Percentiles rank a stretch among this genome's conserved stretches.
Evolutionary conservation across 2,329 filamentous ascomycete species (phyloP).

Genomic region (Fusarium chuoi): DNA sequence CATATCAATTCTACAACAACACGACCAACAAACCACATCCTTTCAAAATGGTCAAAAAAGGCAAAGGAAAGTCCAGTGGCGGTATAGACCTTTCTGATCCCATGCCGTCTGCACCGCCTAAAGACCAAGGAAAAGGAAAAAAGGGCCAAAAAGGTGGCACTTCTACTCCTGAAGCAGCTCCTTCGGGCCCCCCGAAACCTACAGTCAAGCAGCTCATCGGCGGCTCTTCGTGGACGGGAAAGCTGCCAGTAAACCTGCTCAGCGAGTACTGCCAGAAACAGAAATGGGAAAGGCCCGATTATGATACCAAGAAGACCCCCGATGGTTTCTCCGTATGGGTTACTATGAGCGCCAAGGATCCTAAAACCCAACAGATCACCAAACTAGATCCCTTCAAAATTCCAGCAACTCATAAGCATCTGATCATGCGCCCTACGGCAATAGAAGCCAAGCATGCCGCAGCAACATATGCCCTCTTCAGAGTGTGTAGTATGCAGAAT

Average conservation of each 20-base stretch:
- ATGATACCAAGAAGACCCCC: slow-evolving; percentile 79
- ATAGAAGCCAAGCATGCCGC: slow-evolving; percentile 94
- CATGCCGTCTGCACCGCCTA: slow-evolving; percentile 52
- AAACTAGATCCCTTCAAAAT: slow-evolving; percentile 85
- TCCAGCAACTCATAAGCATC: slow-evolving; percentile 78
- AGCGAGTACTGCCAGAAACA: slow-evolving; percentile 96
- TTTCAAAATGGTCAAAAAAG: slow-evolving; percentile 61
- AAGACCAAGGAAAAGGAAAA: slow-evolving; percentile 57
- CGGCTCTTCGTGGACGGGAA: slow-evolving; percentile 96
- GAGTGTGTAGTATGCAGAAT: slow-evolving; percentile 95
- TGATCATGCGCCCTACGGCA: slow-evolving; percentile 80
- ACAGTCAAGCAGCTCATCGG: slow-evolving; percentile 86
- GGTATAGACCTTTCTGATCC: slow-evolving; percentile 43
- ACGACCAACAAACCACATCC: background rate
- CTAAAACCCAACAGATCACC: slow-evolving; percentile 82
- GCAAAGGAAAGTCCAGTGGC: slow-evolving; percentile 58
- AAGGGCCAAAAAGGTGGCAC: slow-evolving; percentile 50
- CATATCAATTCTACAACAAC: slow-evolving; percentile 18
- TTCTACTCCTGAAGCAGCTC: slow-evolving; percentile 47
- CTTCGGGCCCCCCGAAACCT: slow-evolving; percentile 64
- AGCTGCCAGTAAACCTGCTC: slow-evolving; percentile 91
- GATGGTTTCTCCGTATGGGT: slow-evolving; percentile 85
- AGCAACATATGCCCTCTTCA: slow-evolving; percentile 89
- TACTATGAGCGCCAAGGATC: slow-evolving; percentile 77
- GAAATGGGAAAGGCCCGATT: slow-evolving; percentile 94